Conservation (phyloP, 2,329 filamentous ascomycete genomes). For the Aspergillus pseudoterreus region DNA sequence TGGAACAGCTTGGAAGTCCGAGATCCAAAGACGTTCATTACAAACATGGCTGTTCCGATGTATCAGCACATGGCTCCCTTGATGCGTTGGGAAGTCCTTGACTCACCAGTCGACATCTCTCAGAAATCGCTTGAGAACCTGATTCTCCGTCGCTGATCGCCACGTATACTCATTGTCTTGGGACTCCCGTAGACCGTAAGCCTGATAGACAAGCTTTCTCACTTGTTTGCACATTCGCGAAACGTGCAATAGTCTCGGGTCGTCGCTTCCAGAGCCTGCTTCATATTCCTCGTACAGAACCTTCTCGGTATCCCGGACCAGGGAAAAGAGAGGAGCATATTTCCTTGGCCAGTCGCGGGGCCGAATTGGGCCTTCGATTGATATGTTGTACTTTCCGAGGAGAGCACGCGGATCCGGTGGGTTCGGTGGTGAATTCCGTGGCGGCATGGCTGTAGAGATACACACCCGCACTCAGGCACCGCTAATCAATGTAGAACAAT, state of each 20-base stretch:
- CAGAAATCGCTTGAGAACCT: neutral
- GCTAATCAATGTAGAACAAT: no score
- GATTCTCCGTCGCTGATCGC: conserved; percentile 1
- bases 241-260: neutral
- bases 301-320: no score
- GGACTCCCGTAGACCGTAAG: neutral
- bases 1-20: conserved; percentile 1
- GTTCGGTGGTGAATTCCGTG: no score
- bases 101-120: conserved; percentile 3
- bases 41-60: neutral
- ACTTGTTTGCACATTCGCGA: conserved; percentile 2
- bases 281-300: no score
- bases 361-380: conserved; percentile 2
- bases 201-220: neutral
- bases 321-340: neutral
- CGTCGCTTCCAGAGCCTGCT: neutral
- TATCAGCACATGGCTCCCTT: neutral
- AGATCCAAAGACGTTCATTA: neutral
- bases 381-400: conserved; percentile 3
- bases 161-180: conserved; percentile 4
- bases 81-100: neutral
- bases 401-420: neutral
- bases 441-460: no score
- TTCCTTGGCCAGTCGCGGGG: conserved; percentile 1
- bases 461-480: no score